A percentile compares a stretch with the other conserved stretches of the same genome.
These are phyloP conservation scores for Leucocoprinus sp. DNA, from an alignment of 768 basidiomycete species.

Conservation along the genomic window DNA sequence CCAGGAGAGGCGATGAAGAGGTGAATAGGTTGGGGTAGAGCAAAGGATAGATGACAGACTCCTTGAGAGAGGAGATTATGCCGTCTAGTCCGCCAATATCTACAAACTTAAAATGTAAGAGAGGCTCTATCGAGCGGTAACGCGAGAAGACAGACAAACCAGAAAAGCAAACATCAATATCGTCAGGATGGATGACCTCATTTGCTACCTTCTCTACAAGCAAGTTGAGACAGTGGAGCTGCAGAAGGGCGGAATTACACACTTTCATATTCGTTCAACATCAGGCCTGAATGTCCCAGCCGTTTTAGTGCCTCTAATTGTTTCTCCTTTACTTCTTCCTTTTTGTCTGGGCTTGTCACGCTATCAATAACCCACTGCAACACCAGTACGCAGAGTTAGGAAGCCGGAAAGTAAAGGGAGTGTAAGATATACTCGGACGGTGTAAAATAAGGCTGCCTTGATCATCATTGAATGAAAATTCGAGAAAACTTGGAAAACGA, in stretches of 20 bases:
- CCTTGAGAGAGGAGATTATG: constrained; percentile 83
- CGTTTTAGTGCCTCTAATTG: constrained; percentile 63
- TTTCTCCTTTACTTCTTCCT: constrained; percentile 59
- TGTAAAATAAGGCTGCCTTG: constrained; percentile 76
- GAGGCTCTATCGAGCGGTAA: neutral
- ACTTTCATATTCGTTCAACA: constrained; percentile 91
- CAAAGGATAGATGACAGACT: constrained; percentile 93
- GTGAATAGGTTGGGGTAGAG: constrained; percentile 85
- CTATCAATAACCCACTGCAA: constrained; percentile 60
- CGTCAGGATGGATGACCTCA: constrained; percentile 89
- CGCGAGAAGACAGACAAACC: constrained; percentile 34
- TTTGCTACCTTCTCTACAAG: constrained; percentile 72
- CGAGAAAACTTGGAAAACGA: constrained; percentile 10
- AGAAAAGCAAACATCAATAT: constrained; percentile 67
- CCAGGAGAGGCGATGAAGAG: constrained; percentile 71
- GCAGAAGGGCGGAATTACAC: constrained; percentile 19
- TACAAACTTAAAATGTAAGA: constrained; percentile 18
- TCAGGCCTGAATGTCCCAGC: constrained; percentile 61
- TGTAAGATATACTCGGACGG: constrained; percentile 46
- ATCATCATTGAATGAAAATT: constrained; percentile 18
- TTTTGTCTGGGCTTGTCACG: constrained; percentile 42
- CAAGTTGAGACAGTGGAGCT: constrained; percentile 4
- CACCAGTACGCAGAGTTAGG: neutral
- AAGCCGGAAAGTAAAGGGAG: neutral
- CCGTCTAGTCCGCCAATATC: constrained; percentile 92